Evolutionary conservation across 768 basidiomycete species (phyloP), one percentile per base, ranked within the genome.

Genomic region (Scleroderma citrinum): DNA sequence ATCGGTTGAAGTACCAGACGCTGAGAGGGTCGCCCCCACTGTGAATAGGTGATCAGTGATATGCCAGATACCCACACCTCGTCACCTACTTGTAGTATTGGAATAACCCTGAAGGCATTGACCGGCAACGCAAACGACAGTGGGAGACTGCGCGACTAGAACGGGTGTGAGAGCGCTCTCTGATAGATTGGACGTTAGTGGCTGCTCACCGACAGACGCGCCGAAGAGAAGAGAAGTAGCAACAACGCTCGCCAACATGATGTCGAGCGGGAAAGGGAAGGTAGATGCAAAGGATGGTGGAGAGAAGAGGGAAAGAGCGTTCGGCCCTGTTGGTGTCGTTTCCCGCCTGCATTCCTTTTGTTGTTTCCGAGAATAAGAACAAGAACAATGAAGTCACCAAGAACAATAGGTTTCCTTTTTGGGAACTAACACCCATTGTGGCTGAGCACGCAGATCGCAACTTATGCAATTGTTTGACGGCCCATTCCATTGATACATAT

Each of bases 91-190:
- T 32, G 86, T 84, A 20, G 75, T 78, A 61, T 91, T 90, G 29
- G 85, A 80, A 67, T 69, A 78, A 50, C 89, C 89, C 66, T 89
- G 76, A 49, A 91, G 69, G 73, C 89, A 91, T 85, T 92, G 87
- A 57, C 88, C 88, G 64, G 88, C 85, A 86, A 87, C 72, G 75
- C 88, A 91, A 53, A 92, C 73, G 49, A 90, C 81, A 59, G 73
- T 70, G 51, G 71, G 64, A 56, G 76, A 73, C 65, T 83, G 80
- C 51, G 83, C 82, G 62, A 72, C 78, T 81, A 26, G 47, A 21
- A 8, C 31, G 32, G 3, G 11, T 26, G 37, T 59, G 3, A 57
- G 47, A 24, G 7, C 40, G 49, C 5, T 14, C 13, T 29, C 19
- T 14, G 3, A 20, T 36, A 37, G 8, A 26, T 6, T 13, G 5